A percentile compares a stretch with the other conserved stretches of the same genome.
phyloP scores from a whole-genome alignment of 2,329 filamentous ascomycete genomes.

The Cercospora citrullina region DNA sequence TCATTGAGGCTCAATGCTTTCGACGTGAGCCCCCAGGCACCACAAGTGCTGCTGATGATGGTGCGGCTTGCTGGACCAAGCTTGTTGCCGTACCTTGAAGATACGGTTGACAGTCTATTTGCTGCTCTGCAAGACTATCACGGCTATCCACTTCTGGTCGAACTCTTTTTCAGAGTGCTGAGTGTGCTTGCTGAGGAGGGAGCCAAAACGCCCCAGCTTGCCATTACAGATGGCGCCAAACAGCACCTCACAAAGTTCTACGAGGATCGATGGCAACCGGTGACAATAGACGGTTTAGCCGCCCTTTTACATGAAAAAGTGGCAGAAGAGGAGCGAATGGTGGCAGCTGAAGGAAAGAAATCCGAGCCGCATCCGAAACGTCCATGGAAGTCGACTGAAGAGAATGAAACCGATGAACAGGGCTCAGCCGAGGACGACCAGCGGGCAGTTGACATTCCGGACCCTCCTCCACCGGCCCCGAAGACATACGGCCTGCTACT shows the following conservation, averaged over 20 bases:
- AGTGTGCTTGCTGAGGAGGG: conserved; percentile 82
- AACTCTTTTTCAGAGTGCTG: conserved; percentile 79
- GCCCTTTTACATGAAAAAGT: conserved; percentile 22
- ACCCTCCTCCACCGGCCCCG: conserved; percentile 61
- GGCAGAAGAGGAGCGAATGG: conserved; percentile 16
- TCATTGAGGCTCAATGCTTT: conserved; percentile 86
- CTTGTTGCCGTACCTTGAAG: conserved; percentile 84
- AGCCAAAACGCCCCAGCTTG: conserved; percentile 57
- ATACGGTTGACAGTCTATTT: conserved; percentile 88
- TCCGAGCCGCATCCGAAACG: conserved; percentile 32
- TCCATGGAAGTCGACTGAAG: conserved; percentile 36
- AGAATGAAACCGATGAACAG: conserved; percentile 31
- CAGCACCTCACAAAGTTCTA: conserved; percentile 6
- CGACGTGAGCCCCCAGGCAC: conserved; percentile 86
- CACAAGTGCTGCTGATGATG: conserved; percentile 93
- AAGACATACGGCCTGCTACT: conserved; percentile 79
- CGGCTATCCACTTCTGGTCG: conserved; percentile 83
- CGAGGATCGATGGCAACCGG: conserved; percentile 28
- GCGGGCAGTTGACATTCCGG: conserved; percentile 31
- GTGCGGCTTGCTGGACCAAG: conserved; percentile 78
- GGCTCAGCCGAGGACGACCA: conserved; percentile 29
- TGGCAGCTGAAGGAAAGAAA: conserved; percentile 37
- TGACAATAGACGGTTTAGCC: conserved; percentile 50
- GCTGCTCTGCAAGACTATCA: conserved; percentile 92
- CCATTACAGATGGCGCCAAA: conserved; percentile 40